Conservation (phyloP, 768 basidiomycete genomes). For the Astraeus odoratus region DNA sequence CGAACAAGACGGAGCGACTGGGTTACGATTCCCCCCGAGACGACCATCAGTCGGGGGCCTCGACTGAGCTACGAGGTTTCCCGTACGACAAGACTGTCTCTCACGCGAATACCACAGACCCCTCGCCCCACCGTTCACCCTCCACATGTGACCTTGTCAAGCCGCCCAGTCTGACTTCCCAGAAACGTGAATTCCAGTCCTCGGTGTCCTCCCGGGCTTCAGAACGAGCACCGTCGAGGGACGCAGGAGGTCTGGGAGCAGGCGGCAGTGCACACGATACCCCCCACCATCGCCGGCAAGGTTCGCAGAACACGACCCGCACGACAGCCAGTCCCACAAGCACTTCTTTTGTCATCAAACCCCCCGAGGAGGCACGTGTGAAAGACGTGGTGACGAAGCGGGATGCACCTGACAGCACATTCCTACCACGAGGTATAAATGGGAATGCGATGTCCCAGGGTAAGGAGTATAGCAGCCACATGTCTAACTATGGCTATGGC, state of each 20-base stretch:
- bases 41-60: constrained; percentile 12
- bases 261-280: constrained; percentile 13
- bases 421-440: not conserved
- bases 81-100: constrained; percentile 21
- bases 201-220: constrained; percentile 18
- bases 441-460: not conserved
- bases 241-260: constrained; percentile 6
- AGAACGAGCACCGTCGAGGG: constrained; percentile 8
- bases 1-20: constrained; percentile 16
- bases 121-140: constrained; percentile 4
- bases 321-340: not conserved
- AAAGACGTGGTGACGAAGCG: constrained; percentile 4
- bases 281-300: not conserved
- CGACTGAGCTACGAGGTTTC: constrained; percentile 21
- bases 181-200: constrained; percentile 10
- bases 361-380: constrained; percentile 16
- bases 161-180: constrained; percentile 1
- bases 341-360: constrained; percentile 1
- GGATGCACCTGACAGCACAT: constrained; percentile 5
- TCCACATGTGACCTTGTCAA: constrained; percentile 8
- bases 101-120: constrained; percentile 8
- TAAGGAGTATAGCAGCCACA: not conserved
- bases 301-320: not conserved
- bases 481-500: not conserved
- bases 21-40: constrained; percentile 10